A percentile compares a stretch with the other conserved stretches of the same genome.
These are phyloP conservation scores for Crotalaria pallida DNA, from an alignment of 306 rosid species.

Conservation along the genomic window DNA sequence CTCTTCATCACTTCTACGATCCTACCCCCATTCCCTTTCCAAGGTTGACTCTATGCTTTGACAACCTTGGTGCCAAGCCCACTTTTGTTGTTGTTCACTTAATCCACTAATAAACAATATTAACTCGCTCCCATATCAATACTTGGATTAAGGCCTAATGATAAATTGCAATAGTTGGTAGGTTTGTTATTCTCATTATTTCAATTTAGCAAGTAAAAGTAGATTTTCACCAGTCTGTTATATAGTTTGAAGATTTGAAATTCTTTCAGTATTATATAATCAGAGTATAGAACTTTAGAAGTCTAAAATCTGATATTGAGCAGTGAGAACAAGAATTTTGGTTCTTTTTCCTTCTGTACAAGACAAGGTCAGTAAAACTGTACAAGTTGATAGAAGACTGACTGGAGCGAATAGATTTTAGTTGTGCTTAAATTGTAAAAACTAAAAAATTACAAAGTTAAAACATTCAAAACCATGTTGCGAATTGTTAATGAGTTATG, in stretches of 20 bases:
- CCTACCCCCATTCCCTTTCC: no score
- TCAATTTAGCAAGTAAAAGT: background rate
- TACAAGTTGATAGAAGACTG: background rate
- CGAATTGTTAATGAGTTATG: background rate
- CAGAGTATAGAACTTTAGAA: background rate
- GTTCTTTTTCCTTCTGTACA: background rate
- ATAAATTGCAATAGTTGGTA: no score
- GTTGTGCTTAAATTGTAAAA: background rate
- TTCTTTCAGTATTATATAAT: background rate
- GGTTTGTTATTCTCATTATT: background rate
- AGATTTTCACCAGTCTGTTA: background rate
- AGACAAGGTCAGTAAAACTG: background rate
- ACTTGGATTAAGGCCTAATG: no score
- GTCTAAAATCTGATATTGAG: background rate
- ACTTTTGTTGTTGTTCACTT: no score
- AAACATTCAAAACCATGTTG: background rate
- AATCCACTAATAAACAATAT: no score
- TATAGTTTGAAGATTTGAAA: background rate
- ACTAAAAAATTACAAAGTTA: background rate
- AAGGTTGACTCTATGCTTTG: no score
- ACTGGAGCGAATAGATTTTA: background rate
- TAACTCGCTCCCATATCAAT: no score
- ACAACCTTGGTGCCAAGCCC: no score
- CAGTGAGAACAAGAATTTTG: background rate
- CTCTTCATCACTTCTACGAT: no score